Evolutionary conservation across 2,329 filamentous ascomycete genomes (phyloP).

Genomic region (Talaromyces marneffei): DNA sequence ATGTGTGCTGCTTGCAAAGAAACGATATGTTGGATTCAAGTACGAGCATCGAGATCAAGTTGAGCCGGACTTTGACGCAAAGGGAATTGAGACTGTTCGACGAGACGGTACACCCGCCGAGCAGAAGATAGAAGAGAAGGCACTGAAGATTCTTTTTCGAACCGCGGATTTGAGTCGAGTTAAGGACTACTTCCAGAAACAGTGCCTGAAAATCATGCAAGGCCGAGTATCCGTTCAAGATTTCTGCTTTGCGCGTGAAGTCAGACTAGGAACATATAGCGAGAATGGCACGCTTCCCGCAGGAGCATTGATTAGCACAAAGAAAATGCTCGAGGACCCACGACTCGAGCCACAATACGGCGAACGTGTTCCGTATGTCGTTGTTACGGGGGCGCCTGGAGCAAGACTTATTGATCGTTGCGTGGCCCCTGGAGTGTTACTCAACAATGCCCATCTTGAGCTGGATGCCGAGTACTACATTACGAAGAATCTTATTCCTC

Average conservation of each 20-base stretch:
- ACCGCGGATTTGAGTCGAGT: constrained; percentile 83
- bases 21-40: constrained; percentile 96
- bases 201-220: constrained; percentile 88
- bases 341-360: constrained; percentile 89
- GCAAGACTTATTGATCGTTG: constrained; percentile 83
- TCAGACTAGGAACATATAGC: constrained; percentile 82
- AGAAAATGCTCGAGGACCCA: constrained; percentile 78
- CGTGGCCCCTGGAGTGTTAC: constrained; percentile 75
- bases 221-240: constrained; percentile 86
- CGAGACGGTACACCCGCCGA: constrained; percentile 91
- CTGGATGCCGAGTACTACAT: constrained; percentile 98
- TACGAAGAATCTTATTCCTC: constrained; percentile 87
- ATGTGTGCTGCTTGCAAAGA: constrained; percentile 89
- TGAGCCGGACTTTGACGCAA: constrained; percentile 89
- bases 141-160: constrained; percentile 80
- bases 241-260: constrained; percentile 91
- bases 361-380: constrained; percentile 90
- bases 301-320: constrained; percentile 81
- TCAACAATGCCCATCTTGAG: constrained; percentile 69
- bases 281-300: constrained; percentile 74
- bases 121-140: constrained; percentile 93
- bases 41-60: constrained; percentile 73
- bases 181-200: constrained; percentile 81
- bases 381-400: constrained; percentile 80
- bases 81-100: constrained; percentile 95